Base-by-base conservation (phyloP, 2,329 filamentous ascomycete genomes). In the Trichocomaceae sp. region DNA sequence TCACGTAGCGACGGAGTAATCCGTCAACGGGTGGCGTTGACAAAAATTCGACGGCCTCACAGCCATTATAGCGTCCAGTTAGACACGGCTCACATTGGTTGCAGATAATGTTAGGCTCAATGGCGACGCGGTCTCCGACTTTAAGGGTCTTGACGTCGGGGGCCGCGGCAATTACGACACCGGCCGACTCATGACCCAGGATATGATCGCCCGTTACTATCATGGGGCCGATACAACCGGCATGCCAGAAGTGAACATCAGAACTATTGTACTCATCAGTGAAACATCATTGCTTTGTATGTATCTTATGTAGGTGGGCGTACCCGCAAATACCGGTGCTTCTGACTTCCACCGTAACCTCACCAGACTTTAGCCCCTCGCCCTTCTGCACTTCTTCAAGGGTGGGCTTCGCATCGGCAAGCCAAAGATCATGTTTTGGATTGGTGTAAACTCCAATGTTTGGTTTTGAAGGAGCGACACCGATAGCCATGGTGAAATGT, bases 361-460 rank as follows among this genome's bases (percentile, higher is more conserved):
- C 87, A 50, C 91, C 92, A 22, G 82, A 79, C 73, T 87, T 85
- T 64, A 96, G 76, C 49, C 79, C 80, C 52, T 84, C 75, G 47
- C 83, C 86, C 31, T 81, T 81, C 60, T 79, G 81, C 63, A 95
- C 85, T 59, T 84, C 84, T 69, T 95, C 87, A 23, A 89, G 74
- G 45, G 82, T 85, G 4, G 92, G 92, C 63, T 83, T 79, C 12
- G 91, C 84, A 61, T 89, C 84, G 55, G 81, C 87, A 58, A 96
- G 83, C 89, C 91, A 97, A 52, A 97, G 79, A 58, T 96, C 88
- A 71, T 97, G 92, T 56, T 83, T 82, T 17, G 92, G 90, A 76
- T 97, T 96, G 51, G 92, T 97, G 79, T 87, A 97, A 62, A 97
- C 90, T 63, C 90, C 92, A 69, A 97, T 95, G 75, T 97, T 97